These are phyloP conservation scores for Imleria badia DNA, from an alignment of 768 basidiomycete species.

Conservation along the genomic window DNA sequence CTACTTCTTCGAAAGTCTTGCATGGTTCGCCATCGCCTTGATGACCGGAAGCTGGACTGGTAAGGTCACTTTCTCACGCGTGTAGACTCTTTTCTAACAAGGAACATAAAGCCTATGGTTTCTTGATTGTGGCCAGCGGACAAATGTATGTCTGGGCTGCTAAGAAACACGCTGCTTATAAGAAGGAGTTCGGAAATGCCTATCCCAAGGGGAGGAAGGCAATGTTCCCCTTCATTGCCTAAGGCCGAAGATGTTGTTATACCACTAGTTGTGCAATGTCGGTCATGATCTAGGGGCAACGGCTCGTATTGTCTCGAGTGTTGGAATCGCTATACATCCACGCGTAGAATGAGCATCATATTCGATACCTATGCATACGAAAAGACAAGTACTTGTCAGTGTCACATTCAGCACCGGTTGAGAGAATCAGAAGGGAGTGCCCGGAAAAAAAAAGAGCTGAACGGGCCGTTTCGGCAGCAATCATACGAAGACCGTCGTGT, in stretches of 20 bases:
- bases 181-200: conserved; percentile 88
- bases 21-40: conserved; percentile 65
- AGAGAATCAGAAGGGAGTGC: conserved; percentile 66
- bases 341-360: no score
- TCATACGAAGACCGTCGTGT: conserved; percentile 69
- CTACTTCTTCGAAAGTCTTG: conserved; percentile 88
- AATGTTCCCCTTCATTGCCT: conserved; percentile 65
- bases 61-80: conserved; percentile 37
- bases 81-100: background rate
- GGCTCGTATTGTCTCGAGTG: no score
- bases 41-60: conserved; percentile 81
- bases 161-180: conserved; percentile 89
- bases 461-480: conserved; percentile 79
- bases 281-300: no score
- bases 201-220: conserved; percentile 76
- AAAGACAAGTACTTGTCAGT: background rate
- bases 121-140: conserved; percentile 55
- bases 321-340: no score
- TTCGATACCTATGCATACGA: background rate
- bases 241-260: background rate
- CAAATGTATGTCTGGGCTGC: conserved; percentile 87
- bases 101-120: conserved; percentile 53
- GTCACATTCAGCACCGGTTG: background rate
- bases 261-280: background rate
- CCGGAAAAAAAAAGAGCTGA: conserved; percentile 71